Evolutionary conservation across 345 rosid species (phyloP), one percentile per base, ranked within the genome.

Genomic region (Eutrema japonicum): DNA sequence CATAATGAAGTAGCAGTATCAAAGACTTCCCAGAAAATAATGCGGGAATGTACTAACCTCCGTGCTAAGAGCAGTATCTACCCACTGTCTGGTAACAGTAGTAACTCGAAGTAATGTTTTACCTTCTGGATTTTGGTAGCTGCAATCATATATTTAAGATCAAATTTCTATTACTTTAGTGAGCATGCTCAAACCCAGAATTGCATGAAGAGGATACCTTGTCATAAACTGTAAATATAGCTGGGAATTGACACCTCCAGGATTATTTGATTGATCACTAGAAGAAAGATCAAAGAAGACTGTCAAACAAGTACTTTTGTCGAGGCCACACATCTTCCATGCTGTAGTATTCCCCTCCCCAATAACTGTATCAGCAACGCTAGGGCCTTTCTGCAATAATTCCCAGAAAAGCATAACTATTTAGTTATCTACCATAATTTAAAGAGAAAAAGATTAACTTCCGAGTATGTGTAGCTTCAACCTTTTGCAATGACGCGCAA

Each of bases 321-420:
- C 96, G 69, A 95, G 91, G 70, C 99, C 98, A 82, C 99, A 92
- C 97, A 95, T 86, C 81, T 92, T 95, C 99, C 99, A 95, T 38
- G 83, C 85, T 14, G 85, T 79, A 47, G 97, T 92, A 79, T 86
- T 91, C 38, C 99, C 99, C 81, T 95, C 97, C 49, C 99, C 99
- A 4, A 88, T 72, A 45, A 83, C 87, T 41, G 94, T 87, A 75
- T 92, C 99, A 68, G 98, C 85, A 54, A 87, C 91, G 40, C 81
- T 79, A 53, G 97, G 89, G 58, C 99, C 98, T 87, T 92, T 95
- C 99, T 95, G 96, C 85, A 89, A 77, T 52, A 64, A 45, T 35
- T 82, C 61, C 74, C 70, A 43, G 26, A 65, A 53, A 48, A 73
- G 37, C 67, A 75, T 52, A 22, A 26, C 41, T 18, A 53, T 61